Percentiles rank a stretch among this genome's conserved stretches.
Evolutionary conservation across 495 filamentous ascomycete species (phyloP).

Genomic region (Annulohypoxylon moriforme): DNA sequence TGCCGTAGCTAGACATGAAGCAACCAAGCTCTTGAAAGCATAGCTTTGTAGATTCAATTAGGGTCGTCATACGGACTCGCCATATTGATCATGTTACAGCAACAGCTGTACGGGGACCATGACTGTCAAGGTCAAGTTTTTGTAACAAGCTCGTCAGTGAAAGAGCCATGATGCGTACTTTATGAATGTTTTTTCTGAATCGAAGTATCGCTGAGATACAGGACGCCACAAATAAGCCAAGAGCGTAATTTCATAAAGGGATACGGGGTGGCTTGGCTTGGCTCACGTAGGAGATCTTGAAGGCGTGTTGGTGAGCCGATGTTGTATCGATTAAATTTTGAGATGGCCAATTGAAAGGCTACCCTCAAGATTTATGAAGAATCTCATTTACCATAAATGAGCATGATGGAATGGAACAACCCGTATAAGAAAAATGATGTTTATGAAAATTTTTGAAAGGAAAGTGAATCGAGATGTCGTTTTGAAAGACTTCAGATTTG

Average conservation of each 20-base stretch:
- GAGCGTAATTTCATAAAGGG: conserved; percentile 9
- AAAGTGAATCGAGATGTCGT: not conserved
- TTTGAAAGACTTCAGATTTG: not conserved
- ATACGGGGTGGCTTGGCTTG: conserved; percentile 40
- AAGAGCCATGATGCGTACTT: not conserved
- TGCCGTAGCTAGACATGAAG: not conserved
- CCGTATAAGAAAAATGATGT: not conserved
- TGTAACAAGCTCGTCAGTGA: not conserved
- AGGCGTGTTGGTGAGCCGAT: conserved; percentile 7
- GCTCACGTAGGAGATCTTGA: conserved; percentile 19
- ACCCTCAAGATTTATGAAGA: not conserved
- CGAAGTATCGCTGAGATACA: conserved; percentile 1
- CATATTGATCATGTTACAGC: not conserved
- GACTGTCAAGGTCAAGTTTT: not conserved
- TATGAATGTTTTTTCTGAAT: not conserved
- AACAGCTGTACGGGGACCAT: not conserved
- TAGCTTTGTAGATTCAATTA: not conserved
- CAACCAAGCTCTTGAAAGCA: not conserved
- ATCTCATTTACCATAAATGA: not conserved
- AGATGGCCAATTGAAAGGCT: not conserved
- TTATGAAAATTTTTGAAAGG: not conserved
- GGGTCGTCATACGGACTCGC: not conserved
- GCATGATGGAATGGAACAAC: not conserved
- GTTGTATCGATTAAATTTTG: not conserved
- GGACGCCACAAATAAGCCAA: conserved; percentile 8